Conservation (phyloP, 495 filamentous ascomycete genomes). For the Xylaria longipes region DNA sequence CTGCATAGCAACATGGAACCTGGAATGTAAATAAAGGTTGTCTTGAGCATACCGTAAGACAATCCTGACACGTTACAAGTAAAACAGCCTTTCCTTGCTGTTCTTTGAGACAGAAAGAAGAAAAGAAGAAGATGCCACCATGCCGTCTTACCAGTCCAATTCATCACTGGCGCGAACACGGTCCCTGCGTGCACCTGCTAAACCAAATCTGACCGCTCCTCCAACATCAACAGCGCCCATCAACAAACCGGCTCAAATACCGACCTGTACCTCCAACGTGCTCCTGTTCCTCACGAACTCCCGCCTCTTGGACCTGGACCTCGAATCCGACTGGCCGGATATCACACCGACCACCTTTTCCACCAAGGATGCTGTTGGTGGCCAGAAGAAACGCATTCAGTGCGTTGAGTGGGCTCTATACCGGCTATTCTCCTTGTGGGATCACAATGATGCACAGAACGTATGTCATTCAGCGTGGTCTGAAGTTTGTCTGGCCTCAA, state of each 20-base stretch:
- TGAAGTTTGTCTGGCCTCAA: neutral
- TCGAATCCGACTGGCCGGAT: slow-evolving; percentile 75
- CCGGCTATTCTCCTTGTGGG: slow-evolving; percentile 81
- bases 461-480: slow-evolving; percentile 47
- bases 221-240: slow-evolving; percentile 26
- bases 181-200: slow-evolving; percentile 36
- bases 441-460: slow-evolving; percentile 72
- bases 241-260: slow-evolving; percentile 32
- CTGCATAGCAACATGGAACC: slow-evolving; percentile 8
- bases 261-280: slow-evolving; percentile 55
- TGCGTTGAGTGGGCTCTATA: slow-evolving; percentile 86
- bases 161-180: slow-evolving; percentile 34
- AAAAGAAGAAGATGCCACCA: slow-evolving; percentile 35
- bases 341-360: slow-evolving; percentile 70
- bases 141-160: slow-evolving; percentile 38
- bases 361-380: slow-evolving; percentile 68
- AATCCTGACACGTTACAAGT: neutral
- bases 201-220: slow-evolving; percentile 41
- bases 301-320: slow-evolving; percentile 78
- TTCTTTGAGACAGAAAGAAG: neutral
- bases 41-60: neutral
- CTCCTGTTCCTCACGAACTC: slow-evolving; percentile 81
- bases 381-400: slow-evolving; percentile 78
- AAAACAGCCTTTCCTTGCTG: neutral
- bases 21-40: slow-evolving; percentile 15